phyloP scores from a whole-genome alignment of 139 green algal genomes.

The Zygnema circumcarinatum region DNA sequence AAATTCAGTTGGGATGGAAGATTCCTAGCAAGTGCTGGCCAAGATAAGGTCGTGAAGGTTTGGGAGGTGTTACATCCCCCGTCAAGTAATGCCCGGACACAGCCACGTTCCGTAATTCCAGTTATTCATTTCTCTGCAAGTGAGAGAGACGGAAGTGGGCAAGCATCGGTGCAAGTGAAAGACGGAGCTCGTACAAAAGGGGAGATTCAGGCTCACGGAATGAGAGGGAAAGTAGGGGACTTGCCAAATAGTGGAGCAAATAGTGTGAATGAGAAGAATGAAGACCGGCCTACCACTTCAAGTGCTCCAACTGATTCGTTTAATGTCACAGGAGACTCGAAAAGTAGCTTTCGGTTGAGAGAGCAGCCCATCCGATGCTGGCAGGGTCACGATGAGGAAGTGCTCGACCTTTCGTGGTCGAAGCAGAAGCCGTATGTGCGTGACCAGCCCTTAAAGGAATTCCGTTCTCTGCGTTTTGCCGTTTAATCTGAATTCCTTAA shows the following conservation, averaged over 20 bases:
- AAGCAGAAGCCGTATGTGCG: conserved; percentile 42
- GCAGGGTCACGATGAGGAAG: conserved; percentile 73
- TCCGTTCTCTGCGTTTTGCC: too few species aligned
- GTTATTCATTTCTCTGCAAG: not conserved
- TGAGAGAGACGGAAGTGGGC: not conserved
- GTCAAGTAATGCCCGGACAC: not conserved
- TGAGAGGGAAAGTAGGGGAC: not conserved
- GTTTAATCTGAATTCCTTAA: too few species aligned
- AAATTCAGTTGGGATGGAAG: conserved; percentile 75
- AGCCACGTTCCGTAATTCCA: not conserved
- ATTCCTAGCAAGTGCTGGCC: conserved; percentile 84
- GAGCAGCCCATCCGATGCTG: conserved; percentile 57
- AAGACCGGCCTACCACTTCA: not conserved
- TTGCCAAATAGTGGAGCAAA: not conserved
- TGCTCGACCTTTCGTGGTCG: conserved; percentile 89
- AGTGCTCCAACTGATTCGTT: not conserved
- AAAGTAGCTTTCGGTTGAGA: conserved; percentile 39
- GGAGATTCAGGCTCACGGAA: not conserved
- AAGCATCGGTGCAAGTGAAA: not conserved
- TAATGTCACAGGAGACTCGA: not conserved
- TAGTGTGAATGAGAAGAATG: not conserved
- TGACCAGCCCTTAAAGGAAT: not conserved
- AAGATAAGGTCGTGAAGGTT: conserved; percentile 74
- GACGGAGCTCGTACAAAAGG: not conserved
- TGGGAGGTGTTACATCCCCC: conserved; percentile 38